phyloP scores from a whole-genome alignment of 2,329 filamentous ascomycete genomes.

The Venturia pyrina region DNA sequence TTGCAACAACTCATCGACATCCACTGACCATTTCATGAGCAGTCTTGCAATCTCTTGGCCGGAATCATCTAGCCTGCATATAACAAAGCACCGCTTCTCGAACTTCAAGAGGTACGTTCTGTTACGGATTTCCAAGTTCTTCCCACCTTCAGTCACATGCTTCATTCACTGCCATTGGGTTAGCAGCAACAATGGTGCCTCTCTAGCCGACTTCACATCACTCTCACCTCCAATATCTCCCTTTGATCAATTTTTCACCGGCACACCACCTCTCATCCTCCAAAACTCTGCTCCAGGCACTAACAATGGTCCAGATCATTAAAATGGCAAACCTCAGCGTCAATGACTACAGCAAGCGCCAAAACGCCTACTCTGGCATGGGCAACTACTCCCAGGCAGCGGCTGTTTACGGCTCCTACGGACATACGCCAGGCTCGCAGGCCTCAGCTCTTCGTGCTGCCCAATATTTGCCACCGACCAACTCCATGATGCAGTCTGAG shows the following conservation, averaged over 20 bases:
- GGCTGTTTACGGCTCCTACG: conserved; percentile 6
- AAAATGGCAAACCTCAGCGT: conserved; percentile 9
- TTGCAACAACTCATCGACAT: neutral
- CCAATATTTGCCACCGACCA: conserved; percentile 12
- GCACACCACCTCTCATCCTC: neutral
- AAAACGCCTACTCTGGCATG: conserved; percentile 5
- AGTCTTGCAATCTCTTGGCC: conserved; percentile 10
- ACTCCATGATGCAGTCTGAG: conserved; percentile 15
- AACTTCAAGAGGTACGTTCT: conserved; percentile 5
- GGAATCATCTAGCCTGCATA: conserved; percentile 8
- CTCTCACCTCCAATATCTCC: neutral
- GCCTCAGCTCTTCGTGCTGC: conserved; percentile 11
- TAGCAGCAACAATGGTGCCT: neutral
- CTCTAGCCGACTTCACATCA: neutral
- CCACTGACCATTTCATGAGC: neutral
- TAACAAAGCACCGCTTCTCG: conserved; percentile 4
- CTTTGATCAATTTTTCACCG: neutral
- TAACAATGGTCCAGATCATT: conserved; percentile 4
- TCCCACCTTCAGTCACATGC: neutral
- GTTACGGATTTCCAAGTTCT: neutral
- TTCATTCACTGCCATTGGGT: neutral
- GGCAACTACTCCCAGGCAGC: conserved; percentile 3
- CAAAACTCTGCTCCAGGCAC: neutral
- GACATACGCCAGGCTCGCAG: conserved; percentile 9
- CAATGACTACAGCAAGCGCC: conserved; percentile 11